phyloP scores from a whole-genome alignment of 257 asterid genomes.

The Leptodermis oblonga region DNA sequence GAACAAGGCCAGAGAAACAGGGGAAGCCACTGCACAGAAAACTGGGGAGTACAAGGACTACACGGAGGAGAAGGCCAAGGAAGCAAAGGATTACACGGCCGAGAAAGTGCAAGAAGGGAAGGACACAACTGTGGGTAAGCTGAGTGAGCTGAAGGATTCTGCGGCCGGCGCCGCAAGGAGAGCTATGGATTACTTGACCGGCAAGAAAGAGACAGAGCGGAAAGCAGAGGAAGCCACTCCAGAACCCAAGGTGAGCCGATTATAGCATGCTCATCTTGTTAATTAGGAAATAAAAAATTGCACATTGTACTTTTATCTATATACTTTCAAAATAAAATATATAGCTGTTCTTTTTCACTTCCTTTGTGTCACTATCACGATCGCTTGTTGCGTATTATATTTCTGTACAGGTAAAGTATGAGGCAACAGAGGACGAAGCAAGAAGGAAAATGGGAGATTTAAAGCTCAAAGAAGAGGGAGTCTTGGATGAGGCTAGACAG shows the following conservation, averaged over 20 bases:
- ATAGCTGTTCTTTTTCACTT: no score
- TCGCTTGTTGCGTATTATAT: no score
- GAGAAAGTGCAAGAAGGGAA: slow-evolving; percentile 58
- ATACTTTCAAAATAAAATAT: background rate
- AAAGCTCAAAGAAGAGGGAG: slow-evolving; percentile 35
- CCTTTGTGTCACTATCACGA: no score
- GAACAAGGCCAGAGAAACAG: slow-evolving; percentile 6
- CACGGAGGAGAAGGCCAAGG: slow-evolving; percentile 36
- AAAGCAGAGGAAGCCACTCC: slow-evolving; percentile 32
- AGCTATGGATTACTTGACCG: slow-evolving; percentile 60
- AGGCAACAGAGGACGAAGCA: slow-evolving; percentile 47
- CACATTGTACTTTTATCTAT: background rate
- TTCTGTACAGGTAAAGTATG: slow-evolving; percentile 37
- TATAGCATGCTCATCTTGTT: slow-evolving; percentile 16
- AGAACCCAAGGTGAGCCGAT: slow-evolving; percentile 59
- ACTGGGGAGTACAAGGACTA: slow-evolving; percentile 35
- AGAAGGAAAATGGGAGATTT: slow-evolving; percentile 52
- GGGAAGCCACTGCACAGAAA: slow-evolving; percentile 25
- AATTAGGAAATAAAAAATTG: background rate
- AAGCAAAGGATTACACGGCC: slow-evolving; percentile 35
- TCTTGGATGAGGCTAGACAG: slow-evolving; percentile 18
- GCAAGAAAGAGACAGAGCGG: slow-evolving; percentile 60
- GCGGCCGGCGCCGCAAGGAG: slow-evolving; percentile 48
- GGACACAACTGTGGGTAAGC: slow-evolving; percentile 45
- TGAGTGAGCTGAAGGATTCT: slow-evolving; percentile 50